phyloP scores from a whole-genome alignment of 1,284 basidiomycete genomes.

The Austroboletus novae-zelandiae region DNA sequence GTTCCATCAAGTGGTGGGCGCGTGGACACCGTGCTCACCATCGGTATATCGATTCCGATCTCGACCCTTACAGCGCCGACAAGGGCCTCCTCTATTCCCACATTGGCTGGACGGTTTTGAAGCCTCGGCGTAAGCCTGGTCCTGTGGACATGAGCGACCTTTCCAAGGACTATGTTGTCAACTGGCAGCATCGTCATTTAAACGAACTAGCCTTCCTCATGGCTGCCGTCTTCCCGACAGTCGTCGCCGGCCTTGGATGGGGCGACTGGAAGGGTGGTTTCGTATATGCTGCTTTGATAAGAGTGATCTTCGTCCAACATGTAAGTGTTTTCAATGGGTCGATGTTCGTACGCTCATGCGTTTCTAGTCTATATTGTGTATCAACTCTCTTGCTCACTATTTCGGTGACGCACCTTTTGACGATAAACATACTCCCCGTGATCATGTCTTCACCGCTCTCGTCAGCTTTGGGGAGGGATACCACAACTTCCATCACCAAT shows the following conservation, averaged over 20 bases:
- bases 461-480: conserved; percentile 92
- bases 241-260: conserved; percentile 81
- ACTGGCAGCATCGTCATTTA: conserved; percentile 89
- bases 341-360: conserved; percentile 7
- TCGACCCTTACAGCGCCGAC: conserved; percentile 92
- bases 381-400: conserved; percentile 95
- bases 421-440: conserved; percentile 92
- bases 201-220: conserved; percentile 68
- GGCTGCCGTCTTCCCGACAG: conserved; percentile 73
- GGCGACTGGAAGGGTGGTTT: conserved; percentile 83
- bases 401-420: conserved; percentile 90
- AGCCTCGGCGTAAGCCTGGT: conserved; percentile 85
- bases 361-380: conserved; percentile 85
- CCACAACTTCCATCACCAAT: conserved; percentile 96
- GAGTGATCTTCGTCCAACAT: conserved; percentile 87
- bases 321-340: conserved; percentile 42
- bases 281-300: conserved; percentile 81
- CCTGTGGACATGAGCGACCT: conserved; percentile 88
- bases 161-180: conserved; percentile 71
- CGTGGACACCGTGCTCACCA: conserved; percentile 92
- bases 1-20: conserved; percentile 95
- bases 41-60: conserved; percentile 92
- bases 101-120: conserved; percentile 92
- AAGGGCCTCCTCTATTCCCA: conserved; percentile 81
- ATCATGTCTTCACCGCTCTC: conserved; percentile 85